Base-by-base conservation (phyloP, 2,329 filamentous ascomycete species). In the Fusarium nodosum region DNA sequence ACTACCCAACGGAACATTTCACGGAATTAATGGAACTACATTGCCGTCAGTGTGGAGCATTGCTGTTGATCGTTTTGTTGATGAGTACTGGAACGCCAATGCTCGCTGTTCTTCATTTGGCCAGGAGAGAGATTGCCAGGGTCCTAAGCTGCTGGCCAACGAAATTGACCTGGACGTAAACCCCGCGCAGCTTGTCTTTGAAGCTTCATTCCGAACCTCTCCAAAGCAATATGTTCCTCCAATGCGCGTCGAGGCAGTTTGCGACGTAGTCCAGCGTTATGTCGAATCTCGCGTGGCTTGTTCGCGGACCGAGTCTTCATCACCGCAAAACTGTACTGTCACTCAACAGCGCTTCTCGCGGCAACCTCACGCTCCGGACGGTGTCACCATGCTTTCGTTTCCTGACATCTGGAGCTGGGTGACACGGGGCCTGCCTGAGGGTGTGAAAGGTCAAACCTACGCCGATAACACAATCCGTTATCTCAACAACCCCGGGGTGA, bases 1-100 rank as follows among this genome's bases (percentile, higher is more conserved):
- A 22, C 41, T 53, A 7, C 33, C 9, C 2, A 68, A 64, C 15
- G 63, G 59, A 5, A 64, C 59, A 7, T 38, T 38, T 1, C n/a
- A 38, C 11, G 36, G 36, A 13, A 38, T 38, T n/a, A 38, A 38
- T 8, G 36, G 11, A 38, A 38, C 36, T 7, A 20, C 10, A 4
- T 13, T 38, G 11, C 36, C 20, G 11, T 38, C 36, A 5, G 6
- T 38, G 2, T 38, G 36, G 36, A 38, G 36, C 12, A n/a, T 38
- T 38, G 36, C 36, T 38, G 36, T 38, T 38, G n/a, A 38, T 38
- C 36, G 36, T 20, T 38, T 38, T 7, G 2, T 38, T 38, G 36
- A 38, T 20, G 36, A 38, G 11, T 38, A 38, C n/a, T 38, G 36
- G 36, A 15, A 48, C 28, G 2, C 5, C 7, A 33, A 48, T 22